phyloP scores from a whole-genome alignment of 2,329 filamentous ascomycete species.

The Penicillium psychrosexuale region DNA sequence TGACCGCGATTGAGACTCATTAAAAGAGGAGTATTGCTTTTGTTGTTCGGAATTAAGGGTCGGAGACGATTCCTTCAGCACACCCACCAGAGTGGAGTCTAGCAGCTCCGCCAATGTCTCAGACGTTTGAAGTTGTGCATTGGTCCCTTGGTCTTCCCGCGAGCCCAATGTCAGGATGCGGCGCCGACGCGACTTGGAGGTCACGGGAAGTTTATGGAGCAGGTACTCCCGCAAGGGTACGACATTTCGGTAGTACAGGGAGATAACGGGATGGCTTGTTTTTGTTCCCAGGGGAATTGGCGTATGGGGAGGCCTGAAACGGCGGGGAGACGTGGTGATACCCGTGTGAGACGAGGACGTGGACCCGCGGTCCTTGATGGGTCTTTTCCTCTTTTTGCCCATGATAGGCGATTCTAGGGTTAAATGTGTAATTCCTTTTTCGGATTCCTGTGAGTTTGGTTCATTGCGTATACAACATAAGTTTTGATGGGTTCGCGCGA shows the following conservation, averaged over 20 bases:
- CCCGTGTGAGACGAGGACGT: conserved; percentile 22
- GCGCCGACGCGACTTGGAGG: conserved; percentile 57
- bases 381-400: conserved; percentile 45
- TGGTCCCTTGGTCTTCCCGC: conserved; percentile 1
- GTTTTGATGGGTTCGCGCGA: not conserved
- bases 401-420: conserved; percentile 23
- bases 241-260: conserved; percentile 64
- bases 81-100: conserved; percentile 67
- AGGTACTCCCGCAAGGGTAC: conserved; percentile 69
- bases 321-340: conserved; percentile 22
- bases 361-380: conserved; percentile 24
- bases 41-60: conserved; percentile 42
- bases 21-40: conserved; percentile 60
- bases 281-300: conserved; percentile 11
- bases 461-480: not conserved
- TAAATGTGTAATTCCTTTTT: not conserved
- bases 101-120: conserved; percentile 55
- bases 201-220: conserved; percentile 61
- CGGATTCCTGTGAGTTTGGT: not conserved
- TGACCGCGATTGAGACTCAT: conserved; percentile 54
- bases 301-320: conserved; percentile 16
- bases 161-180: conserved; percentile 38
- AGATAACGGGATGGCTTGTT: conserved; percentile 60
- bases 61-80: conserved; percentile 35
- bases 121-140: conserved; percentile 3